Base-by-base conservation (phyloP, 306 rosid species). In the Pyrus betulifolia region DNA sequence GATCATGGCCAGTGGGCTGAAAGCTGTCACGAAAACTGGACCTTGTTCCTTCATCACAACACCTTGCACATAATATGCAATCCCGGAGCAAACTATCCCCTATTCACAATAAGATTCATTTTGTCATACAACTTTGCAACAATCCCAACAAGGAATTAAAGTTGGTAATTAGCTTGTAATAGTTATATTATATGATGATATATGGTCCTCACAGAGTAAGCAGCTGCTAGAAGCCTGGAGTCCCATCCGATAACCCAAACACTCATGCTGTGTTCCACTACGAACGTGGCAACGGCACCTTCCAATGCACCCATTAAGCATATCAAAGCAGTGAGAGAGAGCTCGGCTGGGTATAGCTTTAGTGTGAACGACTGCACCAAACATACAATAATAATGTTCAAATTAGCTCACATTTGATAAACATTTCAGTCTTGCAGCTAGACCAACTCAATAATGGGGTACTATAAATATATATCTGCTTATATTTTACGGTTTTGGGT, bases 161-260 rank as follows among this genome's bases (percentile, higher is more conserved):
- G 12, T 59, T 23, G 31, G 15, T 51, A 51, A 51, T 51, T 51
- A 11, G n/a, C 23, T 63, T 63, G 42, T 63, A 63, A 15, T 25
- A 4, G 17, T 61, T 61, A 33, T 8, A 31, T 60, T 14, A 17
- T 64, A 64, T 31, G 69, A 17, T 30, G 12, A 14, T 10, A 7
- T 15, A 13, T 15, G 15, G 92, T 85, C 33, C 82, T 79, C 87
- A 92, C 98, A 28, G 97, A 93, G 69, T 95, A 95, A 60, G 97
- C 98, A 7, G 97, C 97, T 12, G 98, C 98, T 6, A 95, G 82
- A 27, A 95, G 90, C 71, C 90, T 95, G 85, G 88, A 79, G 78
- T 92, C 96, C 97, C 95, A 95, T 28, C 98, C 97, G 69, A 95
- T 95, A 79, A 76, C 45, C 98, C 98, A 95, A 75, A 70, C 97